Evolutionary conservation across 768 basidiomycete genomes (phyloP), one percentile per base, ranked within the genome.

Genomic region (Mycena galopus): DNA sequence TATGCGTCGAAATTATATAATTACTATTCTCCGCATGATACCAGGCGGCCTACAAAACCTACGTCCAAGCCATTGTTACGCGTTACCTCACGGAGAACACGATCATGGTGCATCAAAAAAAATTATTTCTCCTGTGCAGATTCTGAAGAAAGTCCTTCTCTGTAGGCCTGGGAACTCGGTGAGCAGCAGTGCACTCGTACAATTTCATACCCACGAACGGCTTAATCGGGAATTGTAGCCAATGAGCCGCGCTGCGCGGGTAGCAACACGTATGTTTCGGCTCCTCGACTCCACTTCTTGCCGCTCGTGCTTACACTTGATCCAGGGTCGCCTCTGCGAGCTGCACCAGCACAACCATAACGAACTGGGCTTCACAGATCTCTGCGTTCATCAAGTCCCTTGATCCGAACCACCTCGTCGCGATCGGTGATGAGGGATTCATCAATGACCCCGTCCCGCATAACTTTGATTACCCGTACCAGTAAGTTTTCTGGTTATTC

Each of bases 391-490:
- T 92, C 84, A 90, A 91, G 77, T 87, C 87, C 12, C 86, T 92
- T 70, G 91, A 92, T 78, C 69, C 79, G 23, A 91, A 90, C 80
- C 90, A 92, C 72, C 85, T 92, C 33, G 89, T 92, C 21, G 87
- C 84, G 1, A 79, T 92, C 33, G 90, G 91, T 8, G 91, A 92
- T 73, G 90, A 92, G 76, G 90, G 91, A 4, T 91, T 88, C 84
- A 90, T 88, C 82, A 89, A 91, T 75, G 78, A 87, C 72, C 84
- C 87, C 0, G 78, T 81, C 67, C n/a, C n/a, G n/a, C n/a, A n/a
- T n/a, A 86, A 87, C n/a, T 86, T 85, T 6, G 86, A 88, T 23
- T 86, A 85, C 68, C 86, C 90, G 23, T 91, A 92, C 80, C 85
- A 88, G 90, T 91, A 67, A 56, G 86, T 81, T 11, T 9, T 37